Base-by-base conservation (phyloP, 352 stramenopile species). In the Phytophthora tubulina region DNA sequence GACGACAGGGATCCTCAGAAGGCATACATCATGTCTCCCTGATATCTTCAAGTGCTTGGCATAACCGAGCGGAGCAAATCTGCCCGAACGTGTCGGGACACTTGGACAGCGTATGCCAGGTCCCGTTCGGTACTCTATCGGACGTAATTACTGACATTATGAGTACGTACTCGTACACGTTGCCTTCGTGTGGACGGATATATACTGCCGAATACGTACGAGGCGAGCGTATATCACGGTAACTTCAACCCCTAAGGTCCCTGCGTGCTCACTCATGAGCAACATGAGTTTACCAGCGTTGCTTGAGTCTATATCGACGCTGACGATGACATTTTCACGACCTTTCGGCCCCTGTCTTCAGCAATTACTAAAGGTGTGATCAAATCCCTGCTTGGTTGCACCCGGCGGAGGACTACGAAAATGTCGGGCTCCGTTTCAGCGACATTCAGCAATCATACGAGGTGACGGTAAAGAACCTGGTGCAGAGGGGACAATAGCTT, bases 11-110 rank as follows among this genome's bases (percentile, higher is more conserved):
- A 64, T 8, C 51, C 46, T 50, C 31, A 74, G 8, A 78, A 78
- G 54, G 70, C 64, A 6, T 78, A 71, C 59, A 21, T 78, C 14
- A 73, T 74, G 70, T 78, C 70, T 1, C 48, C 64, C 10, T 64
- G 64, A 7, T 73, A 68, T 31, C 39, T 78, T 0, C 70, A 0
- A 61, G 70, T 8, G 70, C 70, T 2, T 64, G 70, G 6, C 70
- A 78, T 42, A 48, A 78, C 41, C 64, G 67, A 35, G 59, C 21
- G 9, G 65, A 78, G 42, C 52, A 67, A 48, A 72, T 74, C 59
- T 78, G 71, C 65, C 71, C 66, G 60, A 74, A 74, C 13, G 65
- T 78, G n/a, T 78, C 71, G 1, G 60, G 60, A 10, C 45, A 60
- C 54, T 27, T 78, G 55, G 55, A 74, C 30, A 75, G 71, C 31